These are phyloP conservation scores for Chaetomium olivaceum DNA, from an alignment of 2,329 filamentous ascomycete genomes.

Conservation along the genomic window DNA sequence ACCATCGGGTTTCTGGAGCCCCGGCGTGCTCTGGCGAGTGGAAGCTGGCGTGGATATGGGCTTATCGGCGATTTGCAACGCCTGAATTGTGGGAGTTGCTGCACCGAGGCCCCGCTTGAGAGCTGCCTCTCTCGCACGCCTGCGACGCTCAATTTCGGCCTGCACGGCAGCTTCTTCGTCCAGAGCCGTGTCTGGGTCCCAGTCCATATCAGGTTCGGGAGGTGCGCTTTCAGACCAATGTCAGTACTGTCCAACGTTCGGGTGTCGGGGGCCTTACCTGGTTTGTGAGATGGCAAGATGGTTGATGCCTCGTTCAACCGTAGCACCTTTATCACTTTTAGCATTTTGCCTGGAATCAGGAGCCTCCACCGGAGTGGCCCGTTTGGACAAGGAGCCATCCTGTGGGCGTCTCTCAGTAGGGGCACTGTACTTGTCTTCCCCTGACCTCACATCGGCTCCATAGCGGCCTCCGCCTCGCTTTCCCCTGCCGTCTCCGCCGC, in stretches of 20 bases:
- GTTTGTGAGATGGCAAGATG: slow-evolving; percentile 36
- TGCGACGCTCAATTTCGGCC: slow-evolving; percentile 79
- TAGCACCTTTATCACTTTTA: slow-evolving; percentile 67
- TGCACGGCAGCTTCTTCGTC: slow-evolving; percentile 62
- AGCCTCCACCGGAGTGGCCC: slow-evolving; percentile 59
- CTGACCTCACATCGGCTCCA: slow-evolving; percentile 34
- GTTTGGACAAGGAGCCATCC: slow-evolving; percentile 64
- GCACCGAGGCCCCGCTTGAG: slow-evolving; percentile 74
- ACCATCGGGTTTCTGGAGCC: slow-evolving; percentile 38
- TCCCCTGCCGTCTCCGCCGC: slow-evolving; percentile 34
- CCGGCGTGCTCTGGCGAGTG: slow-evolving; percentile 47
- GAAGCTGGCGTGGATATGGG: slow-evolving; percentile 57
- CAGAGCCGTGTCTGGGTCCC: slow-evolving; percentile 59
- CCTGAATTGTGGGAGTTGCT: slow-evolving; percentile 71
- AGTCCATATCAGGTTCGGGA: slow-evolving; percentile 40
- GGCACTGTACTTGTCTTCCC: slow-evolving; percentile 47
- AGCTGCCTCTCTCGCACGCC: slow-evolving; percentile 80
- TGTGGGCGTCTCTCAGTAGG: slow-evolving; percentile 51
- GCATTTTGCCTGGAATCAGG: slow-evolving; percentile 63
- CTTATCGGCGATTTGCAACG: slow-evolving; percentile 68
- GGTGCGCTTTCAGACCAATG: slow-evolving; percentile 12
- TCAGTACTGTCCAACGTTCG: not conserved
- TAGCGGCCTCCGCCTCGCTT: slow-evolving; percentile 36
- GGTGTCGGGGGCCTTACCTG: slow-evolving; percentile 37
- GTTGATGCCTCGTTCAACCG: slow-evolving; percentile 45